phyloP scores from a whole-genome alignment of 257 asterid species.

The Forsythia viridissima region DNA sequence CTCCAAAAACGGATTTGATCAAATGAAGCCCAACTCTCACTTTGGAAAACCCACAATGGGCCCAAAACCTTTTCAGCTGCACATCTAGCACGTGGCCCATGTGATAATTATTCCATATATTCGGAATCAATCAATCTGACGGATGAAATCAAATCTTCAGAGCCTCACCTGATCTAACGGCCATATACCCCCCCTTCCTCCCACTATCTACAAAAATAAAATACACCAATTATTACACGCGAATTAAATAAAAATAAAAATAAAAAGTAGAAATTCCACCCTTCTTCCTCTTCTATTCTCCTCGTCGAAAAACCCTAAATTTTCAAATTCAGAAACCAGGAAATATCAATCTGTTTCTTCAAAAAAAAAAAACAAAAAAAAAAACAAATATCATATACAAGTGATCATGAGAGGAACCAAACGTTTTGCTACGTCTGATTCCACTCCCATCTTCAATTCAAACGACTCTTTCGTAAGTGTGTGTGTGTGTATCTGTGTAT shows the following conservation, averaged over 20 bases:
- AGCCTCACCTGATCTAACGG: conserved; percentile 31
- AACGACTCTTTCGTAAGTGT: conserved; percentile 58
- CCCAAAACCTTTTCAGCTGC: neutral
- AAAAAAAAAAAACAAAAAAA: neutral
- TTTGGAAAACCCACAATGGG: neutral
- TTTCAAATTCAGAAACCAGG: conserved; percentile 19
- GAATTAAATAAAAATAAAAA: neutral
- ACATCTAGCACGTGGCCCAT: neutral
- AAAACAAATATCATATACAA: neutral
- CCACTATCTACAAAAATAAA: neutral
- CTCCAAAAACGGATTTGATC: too few species aligned
- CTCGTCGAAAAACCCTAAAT: conserved; percentile 38
- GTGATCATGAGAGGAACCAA: conserved; percentile 76
- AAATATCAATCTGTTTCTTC: conserved; percentile 12
- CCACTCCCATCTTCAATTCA: conserved; percentile 48
- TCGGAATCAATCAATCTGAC: neutral
- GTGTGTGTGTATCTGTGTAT: neutral
- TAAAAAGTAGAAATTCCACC: neutral
- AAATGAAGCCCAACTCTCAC: too few species aligned
- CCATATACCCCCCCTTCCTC: conserved; percentile 5
- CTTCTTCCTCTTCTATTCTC: conserved; percentile 10
- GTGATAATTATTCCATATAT: neutral
- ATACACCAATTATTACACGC: neutral
- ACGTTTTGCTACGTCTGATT: conserved; percentile 67
- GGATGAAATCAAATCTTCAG: conserved; percentile 24